Conservation (phyloP, 768 basidiomycete species). For the Auriscalpium vulgare region DNA sequence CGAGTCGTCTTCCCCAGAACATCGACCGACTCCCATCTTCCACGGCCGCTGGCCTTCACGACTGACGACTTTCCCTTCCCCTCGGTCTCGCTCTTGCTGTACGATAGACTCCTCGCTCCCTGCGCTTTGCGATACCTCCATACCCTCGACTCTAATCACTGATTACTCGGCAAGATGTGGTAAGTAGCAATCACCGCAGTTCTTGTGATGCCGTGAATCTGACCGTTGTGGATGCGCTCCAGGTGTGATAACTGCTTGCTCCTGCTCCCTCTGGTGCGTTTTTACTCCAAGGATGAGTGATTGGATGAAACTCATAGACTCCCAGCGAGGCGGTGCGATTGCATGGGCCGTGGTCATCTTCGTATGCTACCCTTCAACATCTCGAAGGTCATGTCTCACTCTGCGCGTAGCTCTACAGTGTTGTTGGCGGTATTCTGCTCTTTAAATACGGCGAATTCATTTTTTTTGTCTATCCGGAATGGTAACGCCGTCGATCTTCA, state of each 20-base stretch:
- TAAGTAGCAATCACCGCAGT: neutral
- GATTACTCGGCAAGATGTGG: neutral
- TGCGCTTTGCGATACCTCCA: neutral
- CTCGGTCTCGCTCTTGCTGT: neutral
- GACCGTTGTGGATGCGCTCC: neutral
- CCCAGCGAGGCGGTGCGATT: conserved; percentile 62
- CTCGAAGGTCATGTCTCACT: neutral
- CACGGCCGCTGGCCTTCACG: neutral
- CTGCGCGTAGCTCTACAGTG: conserved; percentile 47
- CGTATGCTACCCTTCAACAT: conserved; percentile 29
- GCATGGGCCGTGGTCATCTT: conserved; percentile 58
- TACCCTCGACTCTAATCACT: neutral
- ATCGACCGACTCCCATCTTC: neutral
- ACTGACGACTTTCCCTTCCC: neutral
- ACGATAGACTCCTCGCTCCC: neutral
- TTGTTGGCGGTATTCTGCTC: conserved; percentile 58
- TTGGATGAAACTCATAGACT: conserved; percentile 5
- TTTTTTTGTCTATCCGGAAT: conserved; percentile 61
- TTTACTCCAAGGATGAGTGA: conserved; percentile 1
- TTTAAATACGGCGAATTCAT: conserved; percentile 53
- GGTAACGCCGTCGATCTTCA: conserved; percentile 28
- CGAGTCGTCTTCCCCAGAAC: neutral
- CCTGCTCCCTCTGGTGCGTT: conserved; percentile 59
- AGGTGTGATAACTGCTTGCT: conserved; percentile 81
- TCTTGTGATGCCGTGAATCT: no score